Base-by-base conservation (phyloP, 179 eudicot genomes). In the Gypsophila paniculata region DNA sequence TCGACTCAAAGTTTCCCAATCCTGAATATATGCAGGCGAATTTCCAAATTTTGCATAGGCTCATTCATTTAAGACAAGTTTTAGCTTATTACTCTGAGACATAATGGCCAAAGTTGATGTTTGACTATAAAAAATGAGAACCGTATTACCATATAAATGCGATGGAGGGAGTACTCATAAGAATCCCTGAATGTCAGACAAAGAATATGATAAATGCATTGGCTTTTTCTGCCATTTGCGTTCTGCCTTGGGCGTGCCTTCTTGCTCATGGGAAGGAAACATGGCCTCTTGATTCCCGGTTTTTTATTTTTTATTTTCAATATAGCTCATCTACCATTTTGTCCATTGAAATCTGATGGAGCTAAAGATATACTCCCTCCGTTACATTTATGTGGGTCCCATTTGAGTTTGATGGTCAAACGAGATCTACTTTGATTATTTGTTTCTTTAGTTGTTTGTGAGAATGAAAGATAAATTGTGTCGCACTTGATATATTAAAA, bases 321-420 rank as follows among this genome's bases (percentile, higher is more conserved):
- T 22, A 54, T 46, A 15, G 46, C 64, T 60, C 49, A 77, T 34
- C n/a, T n/a, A n/a, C n/a, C n/a, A n/a, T n/a, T n/a, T n/a, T 68
- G 34, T 34, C 72, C 49, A 25, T 42, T 21, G 42, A 25, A 5
- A n/a, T 17, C 2, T 5, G 23, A 18, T n/a, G 15, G 9, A 53
- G 23, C 19, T n/a, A 15, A n/a, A 17, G 1, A 53, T 19, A 53
- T 11, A 18, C 15, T 53, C 21, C 9, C 10, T 53, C 3, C 1
- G 3, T 53, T 53, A 1, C 3, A 17, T 53, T 15, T 53, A 8
- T n/a, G n/a, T n/a, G n/a, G n/a, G 58, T 5, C 19, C 23, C 21
- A 53, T 53, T n/a, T 19, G 23, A 17, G 6, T 17, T 6, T 53
- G 7, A 4, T 53, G 23, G 2, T 19, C 58, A 53, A 46, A 0